Evolutionary conservation across 2,329 filamentous ascomycete genomes (phyloP).

Genomic region (Trichoderma afroharzianum): DNA sequence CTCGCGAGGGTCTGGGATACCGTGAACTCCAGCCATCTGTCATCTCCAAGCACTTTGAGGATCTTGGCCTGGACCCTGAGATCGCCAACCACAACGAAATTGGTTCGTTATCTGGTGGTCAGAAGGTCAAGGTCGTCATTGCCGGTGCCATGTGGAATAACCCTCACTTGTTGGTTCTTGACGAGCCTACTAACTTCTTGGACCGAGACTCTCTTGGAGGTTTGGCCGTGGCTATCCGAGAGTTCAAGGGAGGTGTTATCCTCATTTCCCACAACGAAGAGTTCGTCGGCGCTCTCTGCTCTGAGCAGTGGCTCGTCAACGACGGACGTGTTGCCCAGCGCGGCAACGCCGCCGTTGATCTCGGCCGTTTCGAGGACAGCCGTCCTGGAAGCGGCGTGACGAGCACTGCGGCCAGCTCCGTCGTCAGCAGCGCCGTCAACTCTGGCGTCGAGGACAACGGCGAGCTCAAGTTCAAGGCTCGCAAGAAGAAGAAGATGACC

Average conservation of each 20-base stretch:
- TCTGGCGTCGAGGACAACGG: slow-evolving; percentile 77
- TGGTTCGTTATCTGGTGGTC: slow-evolving; percentile 88
- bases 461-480: slow-evolving; percentile 81
- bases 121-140: slow-evolving; percentile 98
- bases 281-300: slow-evolving; percentile 92
- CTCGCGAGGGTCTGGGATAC: slow-evolving; percentile 96
- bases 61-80: slow-evolving; percentile 91
- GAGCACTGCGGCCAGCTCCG: slow-evolving; percentile 54
- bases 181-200: slow-evolving; percentile 99
- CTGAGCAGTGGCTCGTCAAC: slow-evolving; percentile 92
- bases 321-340: slow-evolving; percentile 85
- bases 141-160: slow-evolving; percentile 99
- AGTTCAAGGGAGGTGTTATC: slow-evolving; percentile 97
- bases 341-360: slow-evolving; percentile 67
- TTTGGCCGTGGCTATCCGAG: slow-evolving; percentile 93
- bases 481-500: slow-evolving; percentile 99
- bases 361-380: slow-evolving; percentile 85
- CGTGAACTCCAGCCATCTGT: slow-evolving; percentile 87
- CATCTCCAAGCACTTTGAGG: slow-evolving; percentile 97
- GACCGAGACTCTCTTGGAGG: slow-evolving; percentile 96
- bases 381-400: slow-evolving; percentile 57
- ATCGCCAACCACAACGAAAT: slow-evolving; percentile 99
- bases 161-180: slow-evolving; percentile 91
- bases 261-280: slow-evolving; percentile 99
- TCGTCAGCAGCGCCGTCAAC: slow-evolving; percentile 61